phyloP scores from a whole-genome alignment of 2,329 filamentous ascomycete genomes.

The Salinomyces thailandicus region DNA sequence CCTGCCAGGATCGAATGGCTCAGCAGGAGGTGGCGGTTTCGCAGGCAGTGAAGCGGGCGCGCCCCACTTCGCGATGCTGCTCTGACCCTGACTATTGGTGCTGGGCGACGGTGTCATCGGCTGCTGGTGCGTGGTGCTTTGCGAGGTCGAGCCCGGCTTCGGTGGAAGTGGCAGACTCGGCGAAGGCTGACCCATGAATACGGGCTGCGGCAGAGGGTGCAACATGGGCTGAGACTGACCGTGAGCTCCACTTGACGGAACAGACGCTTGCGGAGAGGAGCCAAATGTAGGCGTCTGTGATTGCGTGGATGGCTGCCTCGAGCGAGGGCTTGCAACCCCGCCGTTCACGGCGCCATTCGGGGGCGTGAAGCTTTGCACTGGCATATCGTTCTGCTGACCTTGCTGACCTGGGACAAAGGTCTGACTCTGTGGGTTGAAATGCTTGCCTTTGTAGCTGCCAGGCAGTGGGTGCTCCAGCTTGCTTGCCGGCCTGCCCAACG shows the following conservation, averaged over 20 bases:
- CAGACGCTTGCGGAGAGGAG: conserved; percentile 13
- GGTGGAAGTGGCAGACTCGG: conserved; percentile 25
- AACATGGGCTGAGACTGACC: conserved; percentile 17
- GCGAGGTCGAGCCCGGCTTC: conserved; percentile 16
- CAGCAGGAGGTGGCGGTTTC: conserved; percentile 42
- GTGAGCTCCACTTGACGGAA: conserved; percentile 9
- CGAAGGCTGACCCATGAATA: conserved; percentile 26
- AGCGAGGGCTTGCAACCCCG: conserved; percentile 13
- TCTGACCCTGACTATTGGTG: conserved; percentile 11
- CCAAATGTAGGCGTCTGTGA: conserved; percentile 21
- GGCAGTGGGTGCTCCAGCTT: conserved; percentile 73
- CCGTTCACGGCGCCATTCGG: conserved; percentile 11
- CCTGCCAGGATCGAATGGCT: conserved; percentile 14
- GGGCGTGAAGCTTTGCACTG: conserved; percentile 15
- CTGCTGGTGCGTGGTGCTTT: conserved; percentile 9
- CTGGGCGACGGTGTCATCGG: neutral
- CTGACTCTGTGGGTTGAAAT: conserved; percentile 90
- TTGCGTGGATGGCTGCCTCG: conserved; percentile 25
- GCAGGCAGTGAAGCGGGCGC: conserved; percentile 44
- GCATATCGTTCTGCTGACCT: conserved; percentile 29
- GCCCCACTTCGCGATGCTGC: conserved; percentile 47
- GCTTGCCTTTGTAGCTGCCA: conserved; percentile 71
- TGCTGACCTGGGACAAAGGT: conserved; percentile 66
- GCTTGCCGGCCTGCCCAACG: conserved; percentile 59
- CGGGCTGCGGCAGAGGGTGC: conserved; percentile 29